Evolutionary conservation across 306 rosid species (phyloP).

Genomic region (Trifolium fragiferum): DNA sequence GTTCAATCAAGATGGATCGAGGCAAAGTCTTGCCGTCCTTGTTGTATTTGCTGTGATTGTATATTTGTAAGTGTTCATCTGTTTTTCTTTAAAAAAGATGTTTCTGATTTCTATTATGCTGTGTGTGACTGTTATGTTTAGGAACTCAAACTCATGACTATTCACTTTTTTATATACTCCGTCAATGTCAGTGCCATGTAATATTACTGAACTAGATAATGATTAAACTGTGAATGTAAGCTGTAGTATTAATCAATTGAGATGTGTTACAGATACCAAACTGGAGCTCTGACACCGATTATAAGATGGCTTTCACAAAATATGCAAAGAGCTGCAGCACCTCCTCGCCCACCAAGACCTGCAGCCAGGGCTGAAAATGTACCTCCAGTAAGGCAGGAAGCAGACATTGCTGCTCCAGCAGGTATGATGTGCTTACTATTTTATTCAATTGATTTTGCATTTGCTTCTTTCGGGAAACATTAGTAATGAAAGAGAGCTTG

Average conservation of each 20-base stretch:
- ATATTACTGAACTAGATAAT: conserved; percentile 23
- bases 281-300: conserved; percentile 90
- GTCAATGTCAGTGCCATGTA: neutral
- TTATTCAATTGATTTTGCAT: conserved; percentile 20
- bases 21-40: conserved; percentile 84
- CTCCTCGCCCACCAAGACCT: conserved; percentile 88
- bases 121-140: conserved; percentile 9
- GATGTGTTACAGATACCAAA: conserved; percentile 75
- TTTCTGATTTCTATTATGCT: conserved; percentile 31
- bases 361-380: conserved; percentile 73
- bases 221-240: conserved; percentile 31
- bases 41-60: conserved; percentile 80
- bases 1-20: conserved; percentile 97
- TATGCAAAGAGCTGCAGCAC: conserved; percentile 95
- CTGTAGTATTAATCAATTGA: conserved; percentile 37
- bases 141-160: neutral
- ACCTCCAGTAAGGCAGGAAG: conserved; percentile 75
- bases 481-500: neutral
- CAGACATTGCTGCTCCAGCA: conserved; percentile 67
- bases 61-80: conserved; percentile 72
- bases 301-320: conserved; percentile 92
- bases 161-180: conserved; percentile 7
- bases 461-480: conserved; percentile 4
- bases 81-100: neutral
- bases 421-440: conserved; percentile 54